Conservation (phyloP, 1,139 yeast genomes). For the Dujonia santamariae region DNA sequence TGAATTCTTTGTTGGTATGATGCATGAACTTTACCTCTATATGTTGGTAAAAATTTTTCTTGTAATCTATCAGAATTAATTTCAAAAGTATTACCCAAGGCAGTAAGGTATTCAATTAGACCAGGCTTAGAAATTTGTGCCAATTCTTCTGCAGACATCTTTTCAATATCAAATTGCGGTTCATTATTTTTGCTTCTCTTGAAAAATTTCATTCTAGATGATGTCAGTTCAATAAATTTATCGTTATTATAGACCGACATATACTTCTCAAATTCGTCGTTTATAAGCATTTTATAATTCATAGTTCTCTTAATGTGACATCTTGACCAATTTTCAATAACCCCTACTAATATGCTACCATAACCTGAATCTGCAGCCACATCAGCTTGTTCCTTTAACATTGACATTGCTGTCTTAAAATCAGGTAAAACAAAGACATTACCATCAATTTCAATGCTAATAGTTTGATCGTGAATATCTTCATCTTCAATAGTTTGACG, state of each 20-base stretch:
- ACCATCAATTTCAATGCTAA: slow-evolving; percentile 61
- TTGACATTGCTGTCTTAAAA: slow-evolving; percentile 55
- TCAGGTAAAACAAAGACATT: slow-evolving; percentile 65
- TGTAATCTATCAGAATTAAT: slow-evolving; percentile 80
- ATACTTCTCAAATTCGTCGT: slow-evolving; percentile 51
- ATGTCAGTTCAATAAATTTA: slow-evolving; percentile 33
- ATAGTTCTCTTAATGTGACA: slow-evolving; percentile 60
- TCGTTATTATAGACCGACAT: slow-evolving; percentile 45
- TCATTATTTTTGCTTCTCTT: slow-evolving; percentile 28
- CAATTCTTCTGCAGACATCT: slow-evolving; percentile 44
- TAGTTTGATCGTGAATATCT: slow-evolving; percentile 52
- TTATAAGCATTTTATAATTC: slow-evolving; percentile 56
- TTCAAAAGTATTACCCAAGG: slow-evolving; percentile 81
- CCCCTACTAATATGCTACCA: slow-evolving; percentile 80
- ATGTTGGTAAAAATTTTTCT: slow-evolving; percentile 67
- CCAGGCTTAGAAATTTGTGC: slow-evolving; percentile 70
- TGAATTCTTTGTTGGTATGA: slow-evolving; percentile 57
- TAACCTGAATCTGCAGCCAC: slow-evolving; percentile 88
- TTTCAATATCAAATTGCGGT: slow-evolving; percentile 31
- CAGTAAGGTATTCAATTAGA: slow-evolving; percentile 74
- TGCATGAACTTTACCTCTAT: slow-evolving; percentile 63
- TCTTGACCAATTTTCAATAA: slow-evolving; percentile 68
- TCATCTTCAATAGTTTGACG: slow-evolving; percentile 41
- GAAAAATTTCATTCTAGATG: slow-evolving; percentile 46
- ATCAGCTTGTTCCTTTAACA: slow-evolving; percentile 89